Conservation (phyloP, 306 rosid species). For the Begonia fuchsioides region DNA sequence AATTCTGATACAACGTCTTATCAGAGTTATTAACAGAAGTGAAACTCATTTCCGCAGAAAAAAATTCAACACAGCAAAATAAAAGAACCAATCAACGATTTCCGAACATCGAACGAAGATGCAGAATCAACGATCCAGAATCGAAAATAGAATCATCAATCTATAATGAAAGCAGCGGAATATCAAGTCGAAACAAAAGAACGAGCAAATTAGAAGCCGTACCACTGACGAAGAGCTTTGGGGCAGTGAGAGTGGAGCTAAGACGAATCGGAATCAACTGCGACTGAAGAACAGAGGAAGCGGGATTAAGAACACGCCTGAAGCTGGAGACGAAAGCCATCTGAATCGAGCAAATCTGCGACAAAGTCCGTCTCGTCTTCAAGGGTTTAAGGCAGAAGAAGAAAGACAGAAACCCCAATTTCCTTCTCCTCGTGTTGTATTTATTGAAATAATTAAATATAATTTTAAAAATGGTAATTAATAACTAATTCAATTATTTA, state of each 20-base stretch:
- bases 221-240: slow-evolving; percentile 76
- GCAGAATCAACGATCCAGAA: neutral
- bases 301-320: slow-evolving; percentile 27
- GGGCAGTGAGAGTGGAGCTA: slow-evolving; percentile 64
- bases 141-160: neutral
- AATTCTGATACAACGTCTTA: too few species aligned
- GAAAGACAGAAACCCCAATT: too few species aligned
- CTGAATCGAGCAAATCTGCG: neutral
- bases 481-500: too few species aligned
- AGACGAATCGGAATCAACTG: slow-evolving; percentile 30
- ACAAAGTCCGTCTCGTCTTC: too few species aligned
- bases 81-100: neutral
- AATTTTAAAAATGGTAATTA: too few species aligned
- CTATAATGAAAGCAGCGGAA: neutral
- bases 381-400: neutral
- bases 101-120: neutral
- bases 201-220: neutral
- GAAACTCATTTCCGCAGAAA: neutral
- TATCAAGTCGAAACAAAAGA: neutral
- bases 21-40: too few species aligned
- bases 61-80: neutral
- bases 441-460: too few species aligned
- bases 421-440: too few species aligned
- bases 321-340: slow-evolving; percentile 46
- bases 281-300: slow-evolving; percentile 23